Percentiles rank a stretch among this genome's conserved stretches.
phyloP scores from a whole-genome alignment of 2,329 filamentous ascomycete genomes.

The Fusarium pininemorale region DNA sequence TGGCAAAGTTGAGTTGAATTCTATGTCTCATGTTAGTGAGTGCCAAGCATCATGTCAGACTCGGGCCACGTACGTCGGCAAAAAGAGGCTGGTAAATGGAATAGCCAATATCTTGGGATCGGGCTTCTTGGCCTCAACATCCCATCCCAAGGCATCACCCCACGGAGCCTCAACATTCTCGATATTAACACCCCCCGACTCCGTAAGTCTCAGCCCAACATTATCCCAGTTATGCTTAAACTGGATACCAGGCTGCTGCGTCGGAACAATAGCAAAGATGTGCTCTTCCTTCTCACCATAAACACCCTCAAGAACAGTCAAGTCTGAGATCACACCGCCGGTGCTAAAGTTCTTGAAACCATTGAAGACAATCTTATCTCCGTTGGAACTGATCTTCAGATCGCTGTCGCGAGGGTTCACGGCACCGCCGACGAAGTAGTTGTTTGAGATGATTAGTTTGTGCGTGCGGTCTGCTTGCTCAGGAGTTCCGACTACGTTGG shows the following conservation, averaged over 20 bases:
- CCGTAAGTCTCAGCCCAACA: neutral
- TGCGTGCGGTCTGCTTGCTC: conserved; percentile 68
- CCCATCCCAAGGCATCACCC: conserved; percentile 8
- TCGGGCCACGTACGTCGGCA: neutral
- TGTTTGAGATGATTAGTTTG: conserved; percentile 67
- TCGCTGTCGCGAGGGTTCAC: conserved; percentile 72
- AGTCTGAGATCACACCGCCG: conserved; percentile 71
- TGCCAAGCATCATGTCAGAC: no score
- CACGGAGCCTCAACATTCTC: conserved; percentile 1
- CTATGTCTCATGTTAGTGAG: neutral
- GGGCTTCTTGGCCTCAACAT: neutral
- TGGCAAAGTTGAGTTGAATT: conserved; percentile 11
- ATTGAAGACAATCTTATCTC: conserved; percentile 65
- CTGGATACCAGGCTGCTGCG: conserved; percentile 1
- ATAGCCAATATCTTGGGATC: neutral
- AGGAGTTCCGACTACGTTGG: neutral
- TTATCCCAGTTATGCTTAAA: conserved; percentile 19
- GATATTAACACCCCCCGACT: conserved; percentile 1
- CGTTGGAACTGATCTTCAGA: conserved; percentile 57
- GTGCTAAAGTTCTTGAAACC: conserved; percentile 75
- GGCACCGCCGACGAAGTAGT: conserved; percentile 72
- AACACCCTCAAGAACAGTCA: conserved; percentile 72
- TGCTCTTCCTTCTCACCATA: conserved; percentile 47
- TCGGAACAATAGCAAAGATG: conserved; percentile 5
- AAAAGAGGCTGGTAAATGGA: neutral